phyloP scores from a whole-genome alignment of 2,329 filamentous ascomycete species.

The Pleoardoris graminearum region DNA sequence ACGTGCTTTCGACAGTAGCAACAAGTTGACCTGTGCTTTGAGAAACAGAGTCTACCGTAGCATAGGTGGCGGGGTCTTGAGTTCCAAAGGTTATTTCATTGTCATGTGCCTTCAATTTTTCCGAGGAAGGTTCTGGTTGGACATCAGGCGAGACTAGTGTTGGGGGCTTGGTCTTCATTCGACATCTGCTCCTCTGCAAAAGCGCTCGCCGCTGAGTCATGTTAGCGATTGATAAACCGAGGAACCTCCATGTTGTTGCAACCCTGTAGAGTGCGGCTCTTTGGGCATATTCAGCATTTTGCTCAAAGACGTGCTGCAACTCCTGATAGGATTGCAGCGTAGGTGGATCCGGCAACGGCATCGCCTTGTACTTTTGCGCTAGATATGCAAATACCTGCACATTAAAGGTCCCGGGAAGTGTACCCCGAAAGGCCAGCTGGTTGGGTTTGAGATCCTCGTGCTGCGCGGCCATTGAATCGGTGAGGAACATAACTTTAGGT shows the following conservation, averaged over 20 bases:
- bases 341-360: conserved; percentile 44
- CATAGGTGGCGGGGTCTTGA: conserved; percentile 39
- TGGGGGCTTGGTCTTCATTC: conserved; percentile 25
- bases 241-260: conserved; percentile 63
- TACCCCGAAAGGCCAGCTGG: conserved; percentile 56
- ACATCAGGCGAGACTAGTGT: conserved; percentile 14
- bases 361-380: conserved; percentile 50
- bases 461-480: conserved; percentile 53
- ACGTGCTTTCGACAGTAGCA: conserved; percentile 51
- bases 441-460: conserved; percentile 45
- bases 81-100: conserved; percentile 24
- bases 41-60: conserved; percentile 27
- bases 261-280: conserved; percentile 54
- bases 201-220: conserved; percentile 51
- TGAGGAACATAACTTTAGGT: conserved; percentile 55
- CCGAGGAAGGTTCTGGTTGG: conserved; percentile 14
- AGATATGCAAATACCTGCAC: conserved; percentile 47
- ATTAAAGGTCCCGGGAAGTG: conserved; percentile 49
- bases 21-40: conserved; percentile 33
- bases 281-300: conserved; percentile 59
- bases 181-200: conserved; percentile 33
- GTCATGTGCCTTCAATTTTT: conserved; percentile 26
- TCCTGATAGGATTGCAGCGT: conserved; percentile 43
- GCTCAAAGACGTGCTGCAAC: conserved; percentile 51
- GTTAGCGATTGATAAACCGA: conserved; percentile 55